Base-by-base conservation (phyloP, 163 green algal species). In the Scenedesmus sp. region DNA sequence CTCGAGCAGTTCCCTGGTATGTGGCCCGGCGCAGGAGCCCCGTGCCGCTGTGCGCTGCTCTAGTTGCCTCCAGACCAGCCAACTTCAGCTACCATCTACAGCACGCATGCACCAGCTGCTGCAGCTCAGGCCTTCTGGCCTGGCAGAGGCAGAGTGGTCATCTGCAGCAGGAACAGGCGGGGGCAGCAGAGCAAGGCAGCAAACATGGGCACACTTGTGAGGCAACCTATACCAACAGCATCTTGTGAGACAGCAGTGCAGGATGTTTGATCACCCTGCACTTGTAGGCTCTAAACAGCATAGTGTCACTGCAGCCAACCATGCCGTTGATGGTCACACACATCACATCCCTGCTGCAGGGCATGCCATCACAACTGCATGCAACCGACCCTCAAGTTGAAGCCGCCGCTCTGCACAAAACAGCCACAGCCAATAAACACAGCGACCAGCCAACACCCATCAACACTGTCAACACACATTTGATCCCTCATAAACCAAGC, bases 91-190 rank as follows among this genome's bases (percentile, higher is more conserved):
- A 40, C 30, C 30, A 76, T 76, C 30, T 40, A 76, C 30, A n/a
- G 65, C 65, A 76, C 24, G 61, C 61, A 35, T 24, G 4, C 15
- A 35, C 61, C 61, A 73, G 61, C 61, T 76, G 65, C 65, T 40
- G 7, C 59, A 16, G 65, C 65, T 40, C 40, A 40, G 65, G 65
- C 56, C 16, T 24, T 24, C 30, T 40, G 30, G 30, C 65, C 65
- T 3, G 65, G 65, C 65, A 76, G 65, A 76, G 65, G 65, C 65
- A 76, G 65, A 40, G 65, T 76, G 65, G 65, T 76, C 65, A 76
- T 76, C 65, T 76, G 65, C 65, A 76, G 65, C 65, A 76, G 30
- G 65, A n/a, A n/a, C n/a, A 56, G 49, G 49, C 49, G 9, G 24
- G 6, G 18, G 26, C 16, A 68, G 53, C 65, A 76, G 18, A 76